phyloP scores from a whole-genome alignment of 768 basidiomycete genomes.

The Rubroboletus satanas region DNA sequence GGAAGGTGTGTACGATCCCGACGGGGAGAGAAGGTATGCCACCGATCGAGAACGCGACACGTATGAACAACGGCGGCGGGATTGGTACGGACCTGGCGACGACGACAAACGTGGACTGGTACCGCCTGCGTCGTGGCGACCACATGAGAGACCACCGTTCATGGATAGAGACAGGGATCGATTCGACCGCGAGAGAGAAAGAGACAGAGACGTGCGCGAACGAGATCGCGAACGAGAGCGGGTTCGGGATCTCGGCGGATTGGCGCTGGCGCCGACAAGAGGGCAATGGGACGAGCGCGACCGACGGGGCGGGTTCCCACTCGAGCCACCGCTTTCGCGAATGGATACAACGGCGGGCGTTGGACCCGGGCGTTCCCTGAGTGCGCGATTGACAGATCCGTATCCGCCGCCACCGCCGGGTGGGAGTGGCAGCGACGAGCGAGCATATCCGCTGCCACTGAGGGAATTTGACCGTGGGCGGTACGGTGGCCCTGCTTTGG shows the following conservation, averaged over 20 bases:
- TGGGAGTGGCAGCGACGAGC: slow-evolving; percentile 17
- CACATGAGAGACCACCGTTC: slow-evolving; percentile 34
- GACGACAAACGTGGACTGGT: slow-evolving; percentile 36
- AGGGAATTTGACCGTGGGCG: slow-evolving; percentile 32
- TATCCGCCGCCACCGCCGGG: slow-evolving; percentile 9
- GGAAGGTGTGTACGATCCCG: slow-evolving; percentile 31
- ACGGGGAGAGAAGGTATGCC: slow-evolving; percentile 33
- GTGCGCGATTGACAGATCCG: slow-evolving; percentile 28
- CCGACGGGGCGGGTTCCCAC: slow-evolving; percentile 31
- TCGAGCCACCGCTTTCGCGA: slow-evolving; percentile 21
- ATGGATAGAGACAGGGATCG: slow-evolving; percentile 36
- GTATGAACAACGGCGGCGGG: slow-evolving; percentile 28
- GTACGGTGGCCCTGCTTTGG: slow-evolving; percentile 15
- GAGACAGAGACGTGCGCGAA: slow-evolving; percentile 31
- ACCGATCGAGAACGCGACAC: slow-evolving; percentile 31
- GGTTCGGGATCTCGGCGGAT: slow-evolving; percentile 9
- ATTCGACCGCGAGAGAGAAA: slow-evolving; percentile 35
- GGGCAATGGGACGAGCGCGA: slow-evolving; percentile 40
- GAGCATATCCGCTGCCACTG: slow-evolving; percentile 18
- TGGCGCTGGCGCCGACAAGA: slow-evolving; percentile 21
- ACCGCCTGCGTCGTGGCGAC: slow-evolving; percentile 22
- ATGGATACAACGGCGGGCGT: slow-evolving; percentile 7
- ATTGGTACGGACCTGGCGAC: slow-evolving; percentile 34
- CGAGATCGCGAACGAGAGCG: slow-evolving; percentile 40
- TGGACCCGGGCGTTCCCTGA: slow-evolving; percentile 22